Base-by-base conservation (phyloP, 2,329 filamentous ascomycete genomes). In the Fusarium miscanthi region DNA sequence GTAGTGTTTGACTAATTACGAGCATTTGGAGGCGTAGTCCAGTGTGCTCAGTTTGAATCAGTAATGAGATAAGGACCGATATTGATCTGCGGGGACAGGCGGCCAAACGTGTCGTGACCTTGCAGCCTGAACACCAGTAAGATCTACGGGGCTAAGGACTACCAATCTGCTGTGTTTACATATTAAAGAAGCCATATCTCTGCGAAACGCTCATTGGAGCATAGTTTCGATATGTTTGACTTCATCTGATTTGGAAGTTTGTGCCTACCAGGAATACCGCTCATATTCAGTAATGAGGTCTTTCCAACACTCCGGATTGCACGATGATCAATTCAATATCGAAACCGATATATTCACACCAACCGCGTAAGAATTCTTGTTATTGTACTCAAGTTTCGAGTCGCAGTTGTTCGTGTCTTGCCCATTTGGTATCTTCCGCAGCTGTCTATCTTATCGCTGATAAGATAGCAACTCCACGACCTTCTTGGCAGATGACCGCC, bases 261-360 rank as follows among this genome's bases (percentile, higher is more conserved):
- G 11, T 41, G 12, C n/a, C 21, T 11, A 11, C 1, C 11, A 21
- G 21, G 21, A 12, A 13, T 41, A n/a, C 12, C 11, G 38, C 38
- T 12, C 9, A n/a, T 21, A 9, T 21, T 40, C 14, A 27, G 21
- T 6, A 12, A 11, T 3, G 0, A 21, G 1, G 17, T 19, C 13
- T 25, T 8, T 33, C 2, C 8, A 27, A 11, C 5, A 11, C 2
- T 4, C 3, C 5, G 6, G 2, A 7, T 6, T 12, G 4, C 9
- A 25, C 17, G 21, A 1, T 25, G 16, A 2, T 11, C 13, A 21
- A 2, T 21, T 16, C 8, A 3, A 12, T 2, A 1, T 27, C 17
- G 11, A 11, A 7, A 4, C 2, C 0, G 12, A 5, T 6, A 8
- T 6, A 0, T 10, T 21, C 6, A 8, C 12, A 25, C 16, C 12